Base-by-base conservation (phyloP, 805 yeast genomes). In the Candida maris region DNA sequence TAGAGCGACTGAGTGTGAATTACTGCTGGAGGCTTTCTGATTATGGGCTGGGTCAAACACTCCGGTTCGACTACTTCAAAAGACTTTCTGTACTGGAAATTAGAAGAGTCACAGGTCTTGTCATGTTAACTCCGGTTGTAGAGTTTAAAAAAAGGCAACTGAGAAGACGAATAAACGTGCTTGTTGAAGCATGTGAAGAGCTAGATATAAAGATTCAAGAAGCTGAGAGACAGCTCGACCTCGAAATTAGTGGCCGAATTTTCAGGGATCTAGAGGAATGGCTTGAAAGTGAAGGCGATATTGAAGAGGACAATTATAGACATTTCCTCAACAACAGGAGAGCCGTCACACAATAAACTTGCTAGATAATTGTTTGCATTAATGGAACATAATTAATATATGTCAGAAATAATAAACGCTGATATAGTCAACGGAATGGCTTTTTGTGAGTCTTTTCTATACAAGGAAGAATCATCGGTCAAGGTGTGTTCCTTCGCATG, bases 171-270 rank as follows among this genome's bases (percentile, higher is more conserved):
- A 61, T 71, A 13, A 67, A 75, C 2, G 70, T 88, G 4, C 57
- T 87, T 26, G 69, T 88, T 22, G 96, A 87, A 58, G 80, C 87
- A 16, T 86, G 96, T 57, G 95, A 85, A 51, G 58, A 67, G 3
- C 63, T 86, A 30, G 81, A 81, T 51, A 54, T 62, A 14, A 65
- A 79, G 39, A 69, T 86, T 64, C 67, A 73, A 39, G 65, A 72
- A 32, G 81, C 80, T 38, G 88, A 85, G 48, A 57, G 68, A 44
- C 69, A 64, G 33, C 58, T 83, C 49, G 85, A 80, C 49, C 64
- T 68, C 45, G 68, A 66, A 13, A 73, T 74, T 10, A 74, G 83
- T n/a, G 65, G 69, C 18, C 61, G 70, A 14, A 76, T 85, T 14
- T 67, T 81, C 35, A 61, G 67, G 13, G 95, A 86, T 54, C 73